Evolutionary conservation across 2,329 filamentous ascomycete genomes (phyloP), one percentile per base, ranked within the genome.

Genomic region (Sclerotinia glacialis): DNA sequence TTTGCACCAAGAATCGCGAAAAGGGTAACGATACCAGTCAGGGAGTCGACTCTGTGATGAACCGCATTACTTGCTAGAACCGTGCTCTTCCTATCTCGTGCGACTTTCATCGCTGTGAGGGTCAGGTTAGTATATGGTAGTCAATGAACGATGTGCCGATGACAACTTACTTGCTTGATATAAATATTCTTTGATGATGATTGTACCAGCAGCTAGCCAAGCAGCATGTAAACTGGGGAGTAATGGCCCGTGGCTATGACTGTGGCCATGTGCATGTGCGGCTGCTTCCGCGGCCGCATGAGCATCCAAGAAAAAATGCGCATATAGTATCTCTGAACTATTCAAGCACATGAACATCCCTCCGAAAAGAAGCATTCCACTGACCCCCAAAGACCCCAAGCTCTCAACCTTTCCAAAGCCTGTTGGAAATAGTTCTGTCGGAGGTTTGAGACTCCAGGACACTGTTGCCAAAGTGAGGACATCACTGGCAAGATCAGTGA

Each of bases 361-460:
- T 69, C 95, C 95, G 58, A 89, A 87, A 2, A 99, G 85, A 73
- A 99, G 83, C 80, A 99, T 90, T 70, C 93, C 89, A 72, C 93
- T 97, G 44, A 99, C 95, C 21, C 94, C 95, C 67, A 99, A 81
- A 28, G 93, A 95, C 26, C 95, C 95, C 76, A 99, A 80, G 74
- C 93, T 97, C 82, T 99, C 95, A n/a, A 99, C 86, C 81, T 99
- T 99, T 76, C 95, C 95, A 76, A 96, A 99, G 1, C 95, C 95
- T 74, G 88, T 87, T 2, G 95, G 95, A 76, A 97, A 99, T 50
- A 85, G 85, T 65, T 90, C 85, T 14, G 91, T 92, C 0, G 95
- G 93, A 7, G 92, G 89, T 74, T 90, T 92, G 68, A 98, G 80
- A 68, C 93, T 96, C 88, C 91, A 97, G 26, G 93, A 94, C 56